Percentiles rank a stretch among this genome's conserved stretches.
Evolutionary conservation across 2,329 filamentous ascomycete species (phyloP).

Genomic region (Tricladium varicosporioides): DNA sequence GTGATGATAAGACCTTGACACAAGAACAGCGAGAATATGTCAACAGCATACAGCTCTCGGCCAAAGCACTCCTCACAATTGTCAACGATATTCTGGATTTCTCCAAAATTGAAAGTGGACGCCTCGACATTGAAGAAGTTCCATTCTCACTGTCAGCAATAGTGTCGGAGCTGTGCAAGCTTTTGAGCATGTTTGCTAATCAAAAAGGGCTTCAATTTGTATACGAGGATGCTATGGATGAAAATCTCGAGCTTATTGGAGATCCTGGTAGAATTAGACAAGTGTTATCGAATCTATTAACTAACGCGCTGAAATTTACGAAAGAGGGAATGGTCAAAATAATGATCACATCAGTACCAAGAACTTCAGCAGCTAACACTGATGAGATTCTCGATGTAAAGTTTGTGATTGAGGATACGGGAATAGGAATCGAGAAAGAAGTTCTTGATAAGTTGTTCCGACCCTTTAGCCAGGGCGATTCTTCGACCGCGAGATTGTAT

Average conservation of each 20-base stretch:
- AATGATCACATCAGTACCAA: constrained; percentile 33
- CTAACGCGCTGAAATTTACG: constrained; percentile 81
- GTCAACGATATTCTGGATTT: constrained; percentile 72
- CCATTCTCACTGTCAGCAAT: constrained; percentile 54
- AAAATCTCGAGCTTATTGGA: constrained; percentile 58
- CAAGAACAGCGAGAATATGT: constrained; percentile 25
- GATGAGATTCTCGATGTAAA: constrained; percentile 46
- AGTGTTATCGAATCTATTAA: constrained; percentile 75
- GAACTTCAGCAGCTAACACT: constrained; percentile 30
- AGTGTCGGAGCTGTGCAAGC: constrained; percentile 49
- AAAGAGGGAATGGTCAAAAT: constrained; percentile 60
- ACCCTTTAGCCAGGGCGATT: constrained; percentile 76
- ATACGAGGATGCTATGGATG: constrained; percentile 67
- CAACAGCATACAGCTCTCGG: constrained; percentile 25
- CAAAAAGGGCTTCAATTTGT: constrained; percentile 38
- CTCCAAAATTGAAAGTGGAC: constrained; percentile 72
- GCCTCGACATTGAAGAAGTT: constrained; percentile 68
- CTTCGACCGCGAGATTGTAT: constrained; percentile 74
- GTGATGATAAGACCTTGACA: constrained; percentile 24
- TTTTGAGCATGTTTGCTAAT: constrained; percentile 70
- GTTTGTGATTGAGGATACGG: constrained; percentile 74
- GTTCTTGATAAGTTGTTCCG: constrained; percentile 74
- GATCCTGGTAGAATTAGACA: constrained; percentile 76
- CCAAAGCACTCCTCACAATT: constrained; percentile 42
- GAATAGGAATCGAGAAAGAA: constrained; percentile 66